Percentiles rank a stretch among this genome's conserved stretches.
phyloP scores from a whole-genome alignment of 495 filamentous ascomycete species.

The Penicillium lagena region DNA sequence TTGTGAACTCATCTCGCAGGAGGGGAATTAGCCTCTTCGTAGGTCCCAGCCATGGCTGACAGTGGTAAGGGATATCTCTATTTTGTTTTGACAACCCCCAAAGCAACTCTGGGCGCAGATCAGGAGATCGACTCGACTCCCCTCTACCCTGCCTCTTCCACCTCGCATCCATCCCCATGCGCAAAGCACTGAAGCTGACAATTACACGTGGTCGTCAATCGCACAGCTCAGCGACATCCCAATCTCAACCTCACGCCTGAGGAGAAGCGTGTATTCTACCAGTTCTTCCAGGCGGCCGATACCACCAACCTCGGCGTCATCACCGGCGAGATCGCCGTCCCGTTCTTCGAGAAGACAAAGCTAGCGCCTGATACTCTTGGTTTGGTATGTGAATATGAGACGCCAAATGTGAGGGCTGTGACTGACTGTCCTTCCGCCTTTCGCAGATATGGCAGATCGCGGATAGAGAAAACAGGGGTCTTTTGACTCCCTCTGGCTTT shows the following conservation, averaged over 20 bases:
- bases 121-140: constrained; percentile 19
- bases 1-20: constrained; percentile 14
- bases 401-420: background rate
- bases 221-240: constrained; percentile 39
- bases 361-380: constrained; percentile 78
- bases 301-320: constrained; percentile 87
- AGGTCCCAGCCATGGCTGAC: constrained; percentile 34
- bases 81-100: background rate
- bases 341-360: constrained; percentile 96
- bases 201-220: constrained; percentile 5
- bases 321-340: constrained; percentile 91
- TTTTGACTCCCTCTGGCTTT: constrained; percentile 87
- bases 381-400: constrained; percentile 54
- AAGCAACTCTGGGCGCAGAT: constrained; percentile 8
- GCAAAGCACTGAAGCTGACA: constrained; percentile 20
- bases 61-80: constrained; percentile 19
- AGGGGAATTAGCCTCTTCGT: constrained; percentile 31
- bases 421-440: constrained; percentile 3
- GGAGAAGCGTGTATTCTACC: constrained; percentile 88
- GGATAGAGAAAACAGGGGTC: constrained; percentile 90
- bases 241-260: constrained; percentile 84
- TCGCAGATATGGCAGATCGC: constrained; percentile 96
- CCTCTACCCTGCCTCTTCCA: constrained; percentile 7
- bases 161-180: constrained; percentile 6
- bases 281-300: constrained; percentile 86